These are phyloP conservation scores for Ustilago tritici DNA, from an alignment of 1,284 basidiomycete genomes.

Conservation along the genomic window DNA sequence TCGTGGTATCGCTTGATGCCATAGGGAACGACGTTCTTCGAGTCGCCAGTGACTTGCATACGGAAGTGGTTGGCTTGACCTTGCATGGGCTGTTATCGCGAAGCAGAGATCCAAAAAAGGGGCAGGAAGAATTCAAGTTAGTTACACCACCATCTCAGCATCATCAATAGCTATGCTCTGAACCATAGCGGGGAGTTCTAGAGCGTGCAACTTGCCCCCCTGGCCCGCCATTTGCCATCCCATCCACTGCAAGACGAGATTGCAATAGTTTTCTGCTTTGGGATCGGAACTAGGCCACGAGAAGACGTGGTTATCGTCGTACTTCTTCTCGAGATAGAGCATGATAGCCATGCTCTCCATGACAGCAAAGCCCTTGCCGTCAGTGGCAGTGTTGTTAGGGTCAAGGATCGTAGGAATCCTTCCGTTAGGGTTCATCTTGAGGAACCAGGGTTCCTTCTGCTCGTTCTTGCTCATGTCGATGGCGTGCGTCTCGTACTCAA, in stretches of 20 bases:
- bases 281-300: conserved; percentile 48
- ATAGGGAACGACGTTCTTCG: conserved; percentile 55
- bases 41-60: conserved; percentile 48
- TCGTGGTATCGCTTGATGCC: conserved; percentile 53
- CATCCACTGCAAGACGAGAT: conserved; percentile 55
- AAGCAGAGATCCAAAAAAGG: background rate
- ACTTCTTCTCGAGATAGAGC: conserved; percentile 61
- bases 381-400: conserved; percentile 46
- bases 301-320: conserved; percentile 55
- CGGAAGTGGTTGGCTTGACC: conserved; percentile 59
- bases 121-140: background rate
- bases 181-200: background rate
- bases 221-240: conserved; percentile 27
- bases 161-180: background rate
- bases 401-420: conserved; percentile 60
- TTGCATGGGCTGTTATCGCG: conserved; percentile 42
- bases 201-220: conserved; percentile 18
- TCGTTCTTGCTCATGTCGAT: conserved; percentile 84
- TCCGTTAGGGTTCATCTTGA: conserved; percentile 67
- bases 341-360: conserved; percentile 56
- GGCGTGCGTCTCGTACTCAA: conserved; percentile 72
- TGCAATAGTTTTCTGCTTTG: conserved; percentile 50
- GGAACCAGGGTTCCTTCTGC: conserved; percentile 60
- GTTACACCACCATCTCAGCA: background rate
- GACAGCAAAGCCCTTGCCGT: conserved; percentile 44